Conservation (phyloP, 2,329 filamentous ascomycete genomes). For the Alternaria longipes region DNA sequence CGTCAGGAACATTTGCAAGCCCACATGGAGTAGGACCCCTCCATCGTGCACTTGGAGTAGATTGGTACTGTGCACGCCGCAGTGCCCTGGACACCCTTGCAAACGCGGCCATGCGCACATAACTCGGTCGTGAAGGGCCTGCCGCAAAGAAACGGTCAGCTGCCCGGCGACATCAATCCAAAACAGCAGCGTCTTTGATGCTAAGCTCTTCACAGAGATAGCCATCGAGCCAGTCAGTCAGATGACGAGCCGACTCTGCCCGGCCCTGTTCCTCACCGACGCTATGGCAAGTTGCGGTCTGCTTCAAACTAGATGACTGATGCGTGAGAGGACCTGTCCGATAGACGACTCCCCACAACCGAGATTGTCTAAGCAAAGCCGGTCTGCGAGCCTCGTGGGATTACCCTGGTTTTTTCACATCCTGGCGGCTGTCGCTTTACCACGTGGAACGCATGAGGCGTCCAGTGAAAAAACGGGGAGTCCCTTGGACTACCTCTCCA, state of each 20-base stretch:
- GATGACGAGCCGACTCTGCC: slow-evolving; percentile 31
- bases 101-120: slow-evolving; percentile 21
- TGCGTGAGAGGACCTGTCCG: slow-evolving; percentile 16
- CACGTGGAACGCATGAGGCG: slow-evolving; percentile 32
- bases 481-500: slow-evolving; percentile 6
- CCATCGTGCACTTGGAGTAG: slow-evolving; percentile 11
- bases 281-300: slow-evolving; percentile 33
- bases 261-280: slow-evolving; percentile 25
- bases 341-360: slow-evolving; percentile 25
- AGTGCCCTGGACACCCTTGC: slow-evolving; percentile 19
- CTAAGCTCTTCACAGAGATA: slow-evolving; percentile 17
- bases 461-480: slow-evolving; percentile 2
- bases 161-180: slow-evolving; percentile 25
- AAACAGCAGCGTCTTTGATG: slow-evolving; percentile 21
- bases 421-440: slow-evolving; percentile 15
- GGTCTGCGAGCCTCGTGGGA: slow-evolving; percentile 19
- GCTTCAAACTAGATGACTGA: slow-evolving; percentile 23
- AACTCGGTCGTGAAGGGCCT: slow-evolving; percentile 12
- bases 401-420: slow-evolving; percentile 15
- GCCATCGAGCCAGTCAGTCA: slow-evolving; percentile 18
- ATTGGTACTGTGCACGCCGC: slow-evolving; percentile 17
- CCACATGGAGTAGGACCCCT: slow-evolving; percentile 8
- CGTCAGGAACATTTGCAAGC: slow-evolving; percentile 32
- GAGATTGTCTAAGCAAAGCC: slow-evolving; percentile 20
- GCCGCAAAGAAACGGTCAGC: slow-evolving; percentile 29